phyloP scores from a whole-genome alignment of 2,329 filamentous ascomycete genomes.

The Pseudogymnoascus sp. region DNA sequence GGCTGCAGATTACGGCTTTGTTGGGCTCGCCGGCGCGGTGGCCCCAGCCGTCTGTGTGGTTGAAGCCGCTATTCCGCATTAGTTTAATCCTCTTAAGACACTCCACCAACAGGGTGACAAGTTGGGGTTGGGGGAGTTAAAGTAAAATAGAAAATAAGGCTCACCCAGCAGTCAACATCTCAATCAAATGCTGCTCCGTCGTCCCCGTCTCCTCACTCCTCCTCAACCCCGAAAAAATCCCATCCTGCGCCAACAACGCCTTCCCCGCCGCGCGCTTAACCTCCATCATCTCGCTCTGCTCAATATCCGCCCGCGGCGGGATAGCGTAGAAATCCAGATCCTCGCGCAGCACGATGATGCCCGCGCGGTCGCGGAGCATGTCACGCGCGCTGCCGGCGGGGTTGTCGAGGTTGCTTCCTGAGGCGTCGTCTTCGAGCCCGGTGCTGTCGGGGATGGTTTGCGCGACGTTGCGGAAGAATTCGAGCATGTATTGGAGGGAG shows the following conservation, averaged over 20 bases:
- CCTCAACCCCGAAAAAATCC: conserved; percentile 91
- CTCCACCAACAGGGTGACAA: background rate
- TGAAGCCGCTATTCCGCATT: conserved; percentile 64
- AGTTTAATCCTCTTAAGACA: background rate
- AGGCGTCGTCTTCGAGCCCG: conserved; percentile 50
- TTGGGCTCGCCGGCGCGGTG: conserved; percentile 96
- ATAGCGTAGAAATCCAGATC: conserved; percentile 98
- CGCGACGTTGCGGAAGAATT: conserved; percentile 93
- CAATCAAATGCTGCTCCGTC: conserved; percentile 95
- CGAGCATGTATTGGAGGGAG: conserved; percentile 97
- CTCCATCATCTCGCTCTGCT: conserved; percentile 84
- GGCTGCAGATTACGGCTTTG: conserved; percentile 96
- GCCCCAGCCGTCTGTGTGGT: conserved; percentile 91
- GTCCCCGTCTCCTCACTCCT: conserved; percentile 94
- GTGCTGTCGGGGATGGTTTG: conserved; percentile 81
- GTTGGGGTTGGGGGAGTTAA: background rate
- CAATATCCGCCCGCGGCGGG: conserved; percentile 75
- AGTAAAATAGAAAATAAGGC: conserved; percentile 27
- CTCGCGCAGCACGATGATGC: conserved; percentile 93
- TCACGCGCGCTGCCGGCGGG: conserved; percentile 60
- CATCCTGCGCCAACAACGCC: conserved; percentile 79
- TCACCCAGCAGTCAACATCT: conserved; percentile 98
- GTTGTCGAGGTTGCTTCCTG: conserved; percentile 61
- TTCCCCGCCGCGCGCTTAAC: conserved; percentile 87
- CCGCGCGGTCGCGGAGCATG: conserved; percentile 78